A percentile compares a stretch with the other conserved stretches of the same genome.
phyloP scores from a whole-genome alignment of 2,329 filamentous ascomycete species.

The Lasiodiplodia sp. region DNA sequence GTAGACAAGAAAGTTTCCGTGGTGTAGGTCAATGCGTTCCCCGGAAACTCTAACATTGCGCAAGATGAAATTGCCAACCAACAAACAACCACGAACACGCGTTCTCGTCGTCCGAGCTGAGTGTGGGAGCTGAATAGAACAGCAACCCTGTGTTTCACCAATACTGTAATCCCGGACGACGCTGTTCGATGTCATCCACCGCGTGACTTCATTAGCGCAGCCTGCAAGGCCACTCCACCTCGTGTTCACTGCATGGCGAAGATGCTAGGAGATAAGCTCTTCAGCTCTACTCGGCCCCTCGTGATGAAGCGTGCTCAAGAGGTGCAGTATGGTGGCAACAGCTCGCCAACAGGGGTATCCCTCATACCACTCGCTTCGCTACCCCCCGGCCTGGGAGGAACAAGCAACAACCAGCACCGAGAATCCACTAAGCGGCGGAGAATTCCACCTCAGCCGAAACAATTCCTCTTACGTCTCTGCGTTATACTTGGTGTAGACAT shows the following conservation, averaged over 20 bases:
- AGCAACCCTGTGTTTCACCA: not conserved
- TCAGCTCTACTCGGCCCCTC: not conserved
- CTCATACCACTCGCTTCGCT: not conserved
- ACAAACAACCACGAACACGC: not conserved
- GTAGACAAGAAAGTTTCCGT: not conserved
- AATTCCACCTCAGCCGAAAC: not conserved
- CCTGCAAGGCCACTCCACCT: not conserved
- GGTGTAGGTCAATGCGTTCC: not conserved
- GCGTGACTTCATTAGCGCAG: not conserved
- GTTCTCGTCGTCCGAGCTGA: not conserved
- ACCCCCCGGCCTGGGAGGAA: not conserved
- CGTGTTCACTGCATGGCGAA: not conserved
- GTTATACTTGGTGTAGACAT: not conserved
- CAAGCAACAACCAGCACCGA: not conserved
- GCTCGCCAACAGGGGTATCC: not conserved
- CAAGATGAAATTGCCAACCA: not conserved
- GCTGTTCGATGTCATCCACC: not conserved
- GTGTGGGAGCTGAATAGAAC: not conserved
- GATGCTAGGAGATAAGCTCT: not conserved
- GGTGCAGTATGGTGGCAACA: not conserved
- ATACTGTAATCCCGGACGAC: not conserved
- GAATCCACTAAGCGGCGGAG: not conserved
- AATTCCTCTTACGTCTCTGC: not conserved
- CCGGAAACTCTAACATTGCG: not conserved
- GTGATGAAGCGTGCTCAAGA: not conserved